A percentile compares a stretch with the other conserved stretches of the same genome.
Evolutionary conservation across 1,284 basidiomycete genomes (phyloP).

Genomic region (Fistulina hepatica): DNA sequence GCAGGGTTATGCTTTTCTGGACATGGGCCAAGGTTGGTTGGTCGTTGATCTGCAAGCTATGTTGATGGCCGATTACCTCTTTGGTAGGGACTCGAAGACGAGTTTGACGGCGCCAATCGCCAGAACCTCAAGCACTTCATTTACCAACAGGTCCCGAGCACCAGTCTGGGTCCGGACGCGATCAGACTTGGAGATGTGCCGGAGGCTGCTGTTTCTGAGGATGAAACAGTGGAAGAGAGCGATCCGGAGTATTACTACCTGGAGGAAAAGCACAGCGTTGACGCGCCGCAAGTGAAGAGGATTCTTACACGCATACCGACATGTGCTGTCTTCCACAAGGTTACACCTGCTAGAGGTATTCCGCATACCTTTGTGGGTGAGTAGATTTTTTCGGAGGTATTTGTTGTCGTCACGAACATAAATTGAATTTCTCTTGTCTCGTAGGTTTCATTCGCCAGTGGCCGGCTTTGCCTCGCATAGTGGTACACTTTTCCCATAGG

Average conservation of each 20-base stretch:
- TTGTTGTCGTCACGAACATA: conserved; percentile 10
- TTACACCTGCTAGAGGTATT: conserved; percentile 39
- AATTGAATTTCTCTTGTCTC: conserved; percentile 4
- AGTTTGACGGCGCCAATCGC: conserved; percentile 45
- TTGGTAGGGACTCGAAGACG: conserved; percentile 48
- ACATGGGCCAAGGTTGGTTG: conserved; percentile 44
- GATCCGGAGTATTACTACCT: no score
- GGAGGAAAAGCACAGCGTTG: no score
- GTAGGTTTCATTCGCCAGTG: conserved; percentile 42
- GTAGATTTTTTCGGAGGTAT: conserved; percentile 14
- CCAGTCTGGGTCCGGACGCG: no score
- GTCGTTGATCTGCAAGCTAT: not conserved
- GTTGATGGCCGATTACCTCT: not conserved
- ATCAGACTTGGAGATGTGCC: no score
- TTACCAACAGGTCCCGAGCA: no score
- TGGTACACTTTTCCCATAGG: no score
- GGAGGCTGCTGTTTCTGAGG: no score
- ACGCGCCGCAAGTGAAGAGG: conserved; percentile 14
- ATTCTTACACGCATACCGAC: conserved; percentile 36
- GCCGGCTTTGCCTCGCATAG: conserved; percentile 48
- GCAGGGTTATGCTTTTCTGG: conserved; percentile 42
- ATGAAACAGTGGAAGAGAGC: no score
- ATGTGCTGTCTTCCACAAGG: conserved; percentile 48
- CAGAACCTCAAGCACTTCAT: conserved; percentile 45
- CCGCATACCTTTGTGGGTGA: conserved; percentile 47